Conservation (phyloP, 306 rosid genomes). For the Citrullus amarus region DNA sequence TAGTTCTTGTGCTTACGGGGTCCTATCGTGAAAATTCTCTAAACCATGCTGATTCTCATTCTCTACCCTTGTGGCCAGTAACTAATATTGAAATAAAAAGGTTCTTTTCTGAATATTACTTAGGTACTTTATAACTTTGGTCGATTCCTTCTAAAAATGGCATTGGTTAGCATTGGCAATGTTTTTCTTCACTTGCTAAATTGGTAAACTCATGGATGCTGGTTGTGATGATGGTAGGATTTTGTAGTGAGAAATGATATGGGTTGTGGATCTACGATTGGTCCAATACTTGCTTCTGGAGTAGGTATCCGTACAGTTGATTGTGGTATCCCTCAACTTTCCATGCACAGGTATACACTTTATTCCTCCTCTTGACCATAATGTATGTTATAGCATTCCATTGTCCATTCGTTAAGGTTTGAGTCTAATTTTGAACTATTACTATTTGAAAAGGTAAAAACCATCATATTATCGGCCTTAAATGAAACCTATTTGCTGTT, state of each 20-base stretch:
- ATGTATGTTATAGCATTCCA: neutral
- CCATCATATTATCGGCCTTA: neutral
- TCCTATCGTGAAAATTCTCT: too few relatives aligned
- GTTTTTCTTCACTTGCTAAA: neutral
- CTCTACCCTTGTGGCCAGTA: neutral
- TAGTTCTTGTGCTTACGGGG: too few relatives aligned
- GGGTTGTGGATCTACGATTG: constrained; percentile 99
- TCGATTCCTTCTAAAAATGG: neutral
- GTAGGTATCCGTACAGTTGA: constrained; percentile 91
- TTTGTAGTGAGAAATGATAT: constrained; percentile 93
- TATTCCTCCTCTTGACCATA: neutral
- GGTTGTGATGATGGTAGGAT: constrained; percentile 32
- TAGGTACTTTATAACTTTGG: neutral
- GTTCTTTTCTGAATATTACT: neutral
- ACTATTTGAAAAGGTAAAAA: neutral
- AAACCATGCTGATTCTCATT: too few relatives aligned
- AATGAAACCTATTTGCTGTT: neutral
- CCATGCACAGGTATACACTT: constrained; percentile 85
- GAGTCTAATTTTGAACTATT: neutral
- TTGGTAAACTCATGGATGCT: neutral
- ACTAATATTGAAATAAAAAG: neutral
- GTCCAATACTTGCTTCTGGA: constrained; percentile 94
- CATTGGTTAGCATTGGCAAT: neutral
- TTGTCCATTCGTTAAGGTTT: neutral
- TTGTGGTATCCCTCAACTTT: constrained; percentile 95